phyloP scores from a whole-genome alignment of 78 protist genomes.

The Emiliania huxleyi region DNA sequence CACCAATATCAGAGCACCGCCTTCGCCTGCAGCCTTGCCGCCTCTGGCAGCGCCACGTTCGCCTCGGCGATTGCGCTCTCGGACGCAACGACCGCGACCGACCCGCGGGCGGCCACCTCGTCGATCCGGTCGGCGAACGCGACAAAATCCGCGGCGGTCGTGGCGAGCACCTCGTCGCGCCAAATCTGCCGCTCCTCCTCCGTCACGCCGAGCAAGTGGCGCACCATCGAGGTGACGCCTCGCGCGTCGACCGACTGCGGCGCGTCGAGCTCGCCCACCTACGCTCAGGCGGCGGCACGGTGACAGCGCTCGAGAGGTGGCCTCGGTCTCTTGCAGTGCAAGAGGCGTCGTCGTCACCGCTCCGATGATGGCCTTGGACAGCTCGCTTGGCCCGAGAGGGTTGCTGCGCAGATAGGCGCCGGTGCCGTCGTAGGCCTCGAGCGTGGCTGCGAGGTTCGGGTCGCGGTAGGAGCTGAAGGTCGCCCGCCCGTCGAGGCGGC shows the following conservation, averaged over 20 bases:
- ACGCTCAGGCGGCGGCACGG: no score
- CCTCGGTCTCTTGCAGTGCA: no score
- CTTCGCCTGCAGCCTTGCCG: background rate
- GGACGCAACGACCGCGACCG: background rate
- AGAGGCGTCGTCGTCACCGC: no score
- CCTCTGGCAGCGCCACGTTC: background rate
- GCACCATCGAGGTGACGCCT: background rate
- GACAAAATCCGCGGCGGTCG: background rate
- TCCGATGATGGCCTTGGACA: constrained; percentile 29
- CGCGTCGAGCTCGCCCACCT: constrained; percentile 29
- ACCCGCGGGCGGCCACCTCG: background rate
- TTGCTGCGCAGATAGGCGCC: no score
- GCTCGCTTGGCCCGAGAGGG: no score
- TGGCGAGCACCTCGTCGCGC: background rate
- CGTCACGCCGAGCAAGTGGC: background rate
- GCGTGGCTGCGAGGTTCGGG: constrained; percentile 15
- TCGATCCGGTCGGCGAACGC: background rate
- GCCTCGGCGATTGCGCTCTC: background rate
- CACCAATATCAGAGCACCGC: no score
- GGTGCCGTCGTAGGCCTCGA: background rate
- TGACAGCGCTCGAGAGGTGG: no score
- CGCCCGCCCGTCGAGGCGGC: background rate
- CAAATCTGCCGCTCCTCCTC: background rate
- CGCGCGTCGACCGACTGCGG: background rate
- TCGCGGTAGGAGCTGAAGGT: constrained; percentile 33